Percentiles rank a stretch among this genome's conserved stretches.
These are phyloP conservation scores for Umbelopsis ramanniana DNA, from an alignment of 192 early-diverging fungal genomes.

Conservation along the genomic window DNA sequence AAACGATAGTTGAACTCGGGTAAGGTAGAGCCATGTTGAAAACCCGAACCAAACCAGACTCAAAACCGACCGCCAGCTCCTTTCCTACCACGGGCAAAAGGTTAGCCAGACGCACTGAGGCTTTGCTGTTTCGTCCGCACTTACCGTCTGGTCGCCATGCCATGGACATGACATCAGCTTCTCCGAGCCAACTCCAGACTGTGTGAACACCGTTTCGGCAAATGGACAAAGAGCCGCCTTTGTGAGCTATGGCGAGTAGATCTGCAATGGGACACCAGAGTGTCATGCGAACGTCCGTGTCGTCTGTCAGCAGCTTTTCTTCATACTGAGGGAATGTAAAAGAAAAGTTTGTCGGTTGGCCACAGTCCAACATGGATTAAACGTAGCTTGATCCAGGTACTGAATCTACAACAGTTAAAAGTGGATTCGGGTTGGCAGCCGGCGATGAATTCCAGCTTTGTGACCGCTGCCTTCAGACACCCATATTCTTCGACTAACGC, in stretches of 20 bases:
- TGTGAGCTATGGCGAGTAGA: conserved; percentile 17
- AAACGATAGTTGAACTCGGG: neutral
- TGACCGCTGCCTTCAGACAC: no score
- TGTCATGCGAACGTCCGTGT: conserved; percentile 5
- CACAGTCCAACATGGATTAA: conserved; percentile 10
- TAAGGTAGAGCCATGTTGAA: conserved; percentile 8
- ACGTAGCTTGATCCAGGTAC: neutral
- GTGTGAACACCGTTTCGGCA: conserved; percentile 11
- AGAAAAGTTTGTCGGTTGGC: conserved; percentile 16
- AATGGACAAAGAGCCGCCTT: neutral
- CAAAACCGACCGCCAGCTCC: neutral
- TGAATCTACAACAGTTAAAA: neutral
- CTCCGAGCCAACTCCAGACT: conserved; percentile 17
- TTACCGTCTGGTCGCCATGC: conserved; percentile 19
- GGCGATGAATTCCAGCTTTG: no score
- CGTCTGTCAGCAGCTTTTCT: conserved; percentile 8
- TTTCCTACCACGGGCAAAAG: neutral
- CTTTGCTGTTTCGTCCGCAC: neutral
- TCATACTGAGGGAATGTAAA: conserved; percentile 15
- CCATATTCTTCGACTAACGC: no score
- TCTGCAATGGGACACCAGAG: conserved; percentile 11
- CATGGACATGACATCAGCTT: conserved; percentile 3
- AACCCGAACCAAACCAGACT: conserved; percentile 12
- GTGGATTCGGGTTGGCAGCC: neutral
- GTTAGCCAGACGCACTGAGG: neutral